Base-by-base conservation (phyloP, 768 basidiomycete species). In the Obba rivulosa region DNA sequence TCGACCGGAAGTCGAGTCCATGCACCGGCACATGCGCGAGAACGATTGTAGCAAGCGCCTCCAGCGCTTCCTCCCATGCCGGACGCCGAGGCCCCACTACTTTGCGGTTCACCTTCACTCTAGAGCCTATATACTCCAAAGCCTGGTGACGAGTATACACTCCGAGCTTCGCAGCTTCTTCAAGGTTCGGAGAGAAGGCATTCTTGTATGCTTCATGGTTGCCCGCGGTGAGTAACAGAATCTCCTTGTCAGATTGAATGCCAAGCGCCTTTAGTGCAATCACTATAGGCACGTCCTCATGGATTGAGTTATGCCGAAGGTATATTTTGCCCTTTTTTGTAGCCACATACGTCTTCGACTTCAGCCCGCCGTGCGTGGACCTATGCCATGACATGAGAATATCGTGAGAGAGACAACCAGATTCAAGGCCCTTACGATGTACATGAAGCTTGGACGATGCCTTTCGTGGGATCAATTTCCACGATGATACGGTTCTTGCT, bases 401-500 rank as follows among this genome's bases (percentile, higher is more conserved):
- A 31, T 24, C 28, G 28, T 31, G 13, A 31, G 37, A 34, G 51
- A 4, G 18, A 31, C 22, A n/a, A 34, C 20, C 25, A 41, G n/a
- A n/a, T n/a, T 43, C 8, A 16, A 20, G 46, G 21, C 34, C 75
- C 92, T 63, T 60, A 94, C 90, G 93, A 96, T 43, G 94, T 97
- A 68, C 94, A 96, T 3, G 92, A 93, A 2, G 95, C 92, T 64
- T 92, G 92, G 0, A 96, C 93, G 34, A 86, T 72, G 4, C 89
- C 90, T 67, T 98, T 97, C 36, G 83, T 83, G 18, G 77, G 69
- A 66, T 98, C 96, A 5, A 85, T 88, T 72, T 98, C 96, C 52
- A 99, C 96, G 56, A 99, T 97, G 62, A 99, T 99, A 36, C 96
- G 81, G 66, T 99, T 98, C 76, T 98, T 98, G 76, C 91, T 94